Evolutionary conservation across 768 basidiomycete genomes (phyloP).

Genomic region (Agrocybe praecox): DNA sequence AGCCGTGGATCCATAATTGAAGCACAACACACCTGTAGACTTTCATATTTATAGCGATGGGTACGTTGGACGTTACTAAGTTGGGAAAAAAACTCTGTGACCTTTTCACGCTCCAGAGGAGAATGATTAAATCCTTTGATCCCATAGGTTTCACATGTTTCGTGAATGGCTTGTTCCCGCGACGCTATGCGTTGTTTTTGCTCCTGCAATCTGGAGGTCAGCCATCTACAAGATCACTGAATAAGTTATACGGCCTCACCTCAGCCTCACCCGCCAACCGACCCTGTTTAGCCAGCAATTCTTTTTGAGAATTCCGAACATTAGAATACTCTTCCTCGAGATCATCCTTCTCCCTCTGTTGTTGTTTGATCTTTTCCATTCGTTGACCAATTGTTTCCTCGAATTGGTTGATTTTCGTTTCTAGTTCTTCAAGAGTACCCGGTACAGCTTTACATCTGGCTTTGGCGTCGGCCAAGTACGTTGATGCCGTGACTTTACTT

Average conservation of each 20-base stretch:
- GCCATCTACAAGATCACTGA: neutral
- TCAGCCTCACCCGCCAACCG: slow-evolving; percentile 73
- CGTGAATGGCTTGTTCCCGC: slow-evolving; percentile 75
- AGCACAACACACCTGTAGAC: slow-evolving; percentile 54
- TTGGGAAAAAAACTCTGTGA: slow-evolving; percentile 71
- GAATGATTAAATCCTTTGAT: slow-evolving; percentile 77
- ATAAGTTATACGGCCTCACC: slow-evolving; percentile 34
- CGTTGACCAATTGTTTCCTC: slow-evolving; percentile 57
- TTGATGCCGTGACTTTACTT: slow-evolving; percentile 60
- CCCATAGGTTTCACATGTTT: slow-evolving; percentile 64
- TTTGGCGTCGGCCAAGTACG: slow-evolving; percentile 62
- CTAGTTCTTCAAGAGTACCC: slow-evolving; percentile 76
- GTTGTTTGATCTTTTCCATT: slow-evolving; percentile 47
- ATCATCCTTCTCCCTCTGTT: slow-evolving; percentile 58
- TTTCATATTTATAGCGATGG: slow-evolving; percentile 66
- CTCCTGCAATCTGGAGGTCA: slow-evolving; percentile 44
- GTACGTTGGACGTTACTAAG: slow-evolving; percentile 64
- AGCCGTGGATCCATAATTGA: neutral
- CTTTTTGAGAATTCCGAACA: slow-evolving; percentile 53
- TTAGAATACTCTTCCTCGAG: slow-evolving; percentile 60
- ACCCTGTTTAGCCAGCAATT: slow-evolving; percentile 64
- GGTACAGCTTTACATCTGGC: slow-evolving; percentile 67
- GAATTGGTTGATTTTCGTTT: slow-evolving; percentile 56
- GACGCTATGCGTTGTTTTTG: slow-evolving; percentile 70
- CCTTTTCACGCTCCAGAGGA: slow-evolving; percentile 70